Evolutionary conservation across 129 eudicot genomes (phyloP).

Genomic region (Arctium lappa): DNA sequence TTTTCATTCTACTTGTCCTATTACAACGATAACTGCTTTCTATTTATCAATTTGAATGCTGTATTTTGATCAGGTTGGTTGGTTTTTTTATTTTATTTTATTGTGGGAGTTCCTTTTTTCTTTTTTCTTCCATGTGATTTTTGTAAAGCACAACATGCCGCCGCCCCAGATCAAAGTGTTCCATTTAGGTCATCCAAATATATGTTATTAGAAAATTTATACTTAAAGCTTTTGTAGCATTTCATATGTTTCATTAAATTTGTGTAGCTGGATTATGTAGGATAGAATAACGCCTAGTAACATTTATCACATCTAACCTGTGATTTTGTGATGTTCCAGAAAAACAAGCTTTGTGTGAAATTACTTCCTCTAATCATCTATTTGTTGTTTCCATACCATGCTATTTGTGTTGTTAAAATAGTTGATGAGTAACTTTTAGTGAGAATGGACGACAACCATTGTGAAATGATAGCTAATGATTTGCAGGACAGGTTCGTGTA

Average conservation of each 20-base stretch:
- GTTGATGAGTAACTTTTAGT: background rate
- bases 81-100: background rate
- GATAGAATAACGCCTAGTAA: background rate
- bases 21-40: no score
- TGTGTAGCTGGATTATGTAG: background rate
- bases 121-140: background rate
- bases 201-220: background rate
- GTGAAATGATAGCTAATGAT: background rate
- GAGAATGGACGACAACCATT: background rate
- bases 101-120: background rate
- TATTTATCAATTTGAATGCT: background rate
- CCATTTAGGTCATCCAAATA: background rate
- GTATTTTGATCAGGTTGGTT: background rate
- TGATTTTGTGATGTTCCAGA: background rate
- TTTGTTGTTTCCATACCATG: background rate
- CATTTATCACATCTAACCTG: background rate
- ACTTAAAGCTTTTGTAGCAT: background rate
- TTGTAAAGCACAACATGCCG: background rate
- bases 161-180: background rate
- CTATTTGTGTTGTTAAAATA: background rate
- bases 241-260: background rate
- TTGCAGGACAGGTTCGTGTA: background rate
- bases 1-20: background rate
- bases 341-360: background rate
- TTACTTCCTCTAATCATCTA: background rate